Evolutionary conservation across 2,329 filamentous ascomycete genomes (phyloP), one percentile per base, ranked within the genome.

Genomic region (Scedosporium aurantiacum): DNA sequence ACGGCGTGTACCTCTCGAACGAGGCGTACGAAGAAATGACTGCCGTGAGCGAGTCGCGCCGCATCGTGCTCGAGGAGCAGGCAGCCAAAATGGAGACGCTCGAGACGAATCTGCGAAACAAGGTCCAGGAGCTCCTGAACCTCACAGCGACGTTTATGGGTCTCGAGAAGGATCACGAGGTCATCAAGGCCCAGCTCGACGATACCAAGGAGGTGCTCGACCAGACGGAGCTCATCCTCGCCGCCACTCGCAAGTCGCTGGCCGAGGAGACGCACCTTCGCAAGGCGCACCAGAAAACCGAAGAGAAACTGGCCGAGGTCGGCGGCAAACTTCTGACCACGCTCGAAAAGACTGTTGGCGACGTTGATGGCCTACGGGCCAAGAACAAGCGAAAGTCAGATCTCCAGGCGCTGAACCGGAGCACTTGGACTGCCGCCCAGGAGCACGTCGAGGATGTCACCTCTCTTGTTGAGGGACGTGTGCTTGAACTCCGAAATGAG

Each of bases 11-110:
- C 70, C 80, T 99, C 40, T 89, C 93, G 0, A 89, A 90, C 62
- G 91, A 96, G 63, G 84, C 84, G 16, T 97, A 91, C 69, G 93
- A 97, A 70, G 90, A 96, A 67, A 88, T 99, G 75, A 93, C 87
- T 0, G 89, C 90, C 4, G 87, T 96, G 71, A 97, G 89, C 73
- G 94, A 99, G 73, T 96, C 93, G 2, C 83, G 92, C 60, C 82
- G 91, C 12, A 97, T 97, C 64, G 82, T 97, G 45, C 89, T 88
- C 66, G 93, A 97, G 68, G 94, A 99, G 71, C 93, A 97, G 69
- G 83, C 86, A 6, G 91, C 93, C 66, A 93, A 91, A 72, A 91
- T 99, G 56, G 91, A 96, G 70, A 92, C 90, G 0, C 87, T 97
- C 76, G 94, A 99, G 72, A 83, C 83, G 43, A 96, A 94, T 68